phyloP scores from a whole-genome alignment of 805 yeast species.

The Yamadazyma olivae region DNA sequence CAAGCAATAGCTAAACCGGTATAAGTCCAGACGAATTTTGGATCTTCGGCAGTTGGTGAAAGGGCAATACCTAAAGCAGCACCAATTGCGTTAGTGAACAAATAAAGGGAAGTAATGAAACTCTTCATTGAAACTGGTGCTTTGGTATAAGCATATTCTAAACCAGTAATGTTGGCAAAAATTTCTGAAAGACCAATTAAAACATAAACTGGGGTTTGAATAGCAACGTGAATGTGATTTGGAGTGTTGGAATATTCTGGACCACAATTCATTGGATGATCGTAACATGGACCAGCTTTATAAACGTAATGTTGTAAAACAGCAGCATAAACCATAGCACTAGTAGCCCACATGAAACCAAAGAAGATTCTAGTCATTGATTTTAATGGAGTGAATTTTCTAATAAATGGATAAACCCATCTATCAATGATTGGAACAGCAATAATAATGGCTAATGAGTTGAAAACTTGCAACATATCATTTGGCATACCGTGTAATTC shows the following conservation, averaged over 20 bases:
- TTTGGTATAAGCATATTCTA: constrained; percentile 81
- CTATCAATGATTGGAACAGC: constrained; percentile 71
- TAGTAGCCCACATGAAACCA: constrained; percentile 65
- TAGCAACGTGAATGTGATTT: constrained; percentile 61
- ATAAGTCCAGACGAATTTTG: constrained; percentile 69
- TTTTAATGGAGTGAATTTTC: constrained; percentile 50
- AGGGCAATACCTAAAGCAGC: constrained; percentile 74
- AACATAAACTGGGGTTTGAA: constrained; percentile 71
- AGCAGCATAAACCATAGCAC: constrained; percentile 73
- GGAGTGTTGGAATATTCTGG: constrained; percentile 39
- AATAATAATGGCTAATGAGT: constrained; percentile 73
- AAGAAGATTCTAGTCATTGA: constrained; percentile 70
- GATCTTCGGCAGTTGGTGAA: constrained; percentile 64
- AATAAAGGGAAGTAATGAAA: constrained; percentile 60
- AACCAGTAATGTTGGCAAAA: constrained; percentile 76
- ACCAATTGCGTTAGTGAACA: constrained; percentile 73
- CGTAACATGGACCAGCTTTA: constrained; percentile 70
- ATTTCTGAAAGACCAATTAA: constrained; percentile 74
- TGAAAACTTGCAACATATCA: constrained; percentile 72
- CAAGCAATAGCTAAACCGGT: constrained; percentile 61
- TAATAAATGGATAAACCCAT: constrained; percentile 46
- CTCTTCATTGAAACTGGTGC: constrained; percentile 72
- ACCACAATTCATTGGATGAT: constrained; percentile 55
- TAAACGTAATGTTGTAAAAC: constrained; percentile 71
- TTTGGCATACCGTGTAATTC: constrained; percentile 76